Base-by-base conservation (phyloP, 2,329 filamentous ascomycete genomes). In the Mycocentrospora acerina region DNA sequence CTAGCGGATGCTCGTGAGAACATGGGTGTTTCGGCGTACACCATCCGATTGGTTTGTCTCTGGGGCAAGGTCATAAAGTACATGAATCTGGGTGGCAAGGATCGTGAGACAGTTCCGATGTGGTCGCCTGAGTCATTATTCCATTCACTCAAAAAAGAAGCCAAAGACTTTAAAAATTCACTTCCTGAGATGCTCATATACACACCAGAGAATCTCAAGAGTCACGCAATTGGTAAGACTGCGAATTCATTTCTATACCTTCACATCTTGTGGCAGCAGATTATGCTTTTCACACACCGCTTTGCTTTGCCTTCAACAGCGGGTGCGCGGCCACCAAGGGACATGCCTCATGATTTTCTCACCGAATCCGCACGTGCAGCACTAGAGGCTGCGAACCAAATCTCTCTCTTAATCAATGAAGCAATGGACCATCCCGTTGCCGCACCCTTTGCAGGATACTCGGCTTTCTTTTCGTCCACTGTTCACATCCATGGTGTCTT, bases 401-500 rank as follows among this genome's bases (percentile, higher is more conserved):
- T 97, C 37, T 96, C 91, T 0, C 80, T 85, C 19, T 73, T 97
- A 30, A 80, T 97, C 33, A 83, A 85, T 51, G 88, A 94, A 51
- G 82, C 86, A 3, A 85, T 90, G 57, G 80, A 86, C 10, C 83
- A 91, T 61, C 82, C 86, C 43, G 80, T 97, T 7, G 85, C 90
- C 0, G 91, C 90, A 1, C 93, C 93, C 0, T 97, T 97, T 64
- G 87, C 90, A 2, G 91, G 93, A 1, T 98, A 97, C 66, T 94
- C 88, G 55, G 90, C 91, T 2, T 97, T 96, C 62, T 82, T 90
- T 15, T 90, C 91, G 1, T 93, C 89, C 35, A 95, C 89, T 0
- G 87, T 96, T n/a, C 93, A 97, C 59, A 87, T 97, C 15, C 86
- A 90, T 54, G 89, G 89, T 5, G 89, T 94, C 3, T 94, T 95